A percentile compares a stretch with the other conserved stretches of the same genome.
Conservation (phyloP, 2,329 filamentous ascomycete genomes). For the Dothidotthia symphoricarpi region DNA sequence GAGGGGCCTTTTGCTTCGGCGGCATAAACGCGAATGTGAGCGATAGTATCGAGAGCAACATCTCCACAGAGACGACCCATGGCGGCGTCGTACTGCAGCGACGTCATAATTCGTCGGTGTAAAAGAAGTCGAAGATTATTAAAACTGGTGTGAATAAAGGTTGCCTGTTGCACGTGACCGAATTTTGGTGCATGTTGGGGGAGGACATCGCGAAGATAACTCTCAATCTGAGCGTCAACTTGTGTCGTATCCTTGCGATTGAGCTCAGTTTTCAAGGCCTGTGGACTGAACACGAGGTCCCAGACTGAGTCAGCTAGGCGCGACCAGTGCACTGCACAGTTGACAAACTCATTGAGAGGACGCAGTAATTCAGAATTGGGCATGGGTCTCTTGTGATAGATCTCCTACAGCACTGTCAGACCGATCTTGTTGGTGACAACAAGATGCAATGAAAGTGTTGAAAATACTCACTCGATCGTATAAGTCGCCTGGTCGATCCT, state of each 20-base stretch:
- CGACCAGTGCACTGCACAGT: slow-evolving; percentile 26
- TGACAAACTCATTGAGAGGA: slow-evolving; percentile 12
- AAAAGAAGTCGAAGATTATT: slow-evolving; percentile 28
- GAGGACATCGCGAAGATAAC: background rate
- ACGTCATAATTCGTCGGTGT: slow-evolving; percentile 21
- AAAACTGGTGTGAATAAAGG: slow-evolving; percentile 18
- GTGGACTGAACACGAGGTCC: slow-evolving; percentile 19
- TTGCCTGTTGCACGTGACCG: slow-evolving; percentile 6
- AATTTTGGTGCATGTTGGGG: too few species aligned
- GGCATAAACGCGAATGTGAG: slow-evolving; percentile 9
- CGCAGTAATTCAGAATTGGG: background rate
- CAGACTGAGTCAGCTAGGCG: slow-evolving; percentile 23
- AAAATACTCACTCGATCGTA: slow-evolving; percentile 18
- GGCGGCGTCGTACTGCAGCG: slow-evolving; percentile 20
- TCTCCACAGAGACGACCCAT: slow-evolving; percentile 14
- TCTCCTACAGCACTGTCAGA: background rate
- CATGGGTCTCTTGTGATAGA: background rate
- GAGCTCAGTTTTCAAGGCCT: slow-evolving; percentile 4
- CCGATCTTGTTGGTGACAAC: background rate
- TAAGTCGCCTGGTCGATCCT: slow-evolving; percentile 15
- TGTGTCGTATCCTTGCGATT: slow-evolving; percentile 10
- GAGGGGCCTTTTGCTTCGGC: slow-evolving; percentile 5
- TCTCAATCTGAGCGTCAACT: slow-evolving; percentile 7
- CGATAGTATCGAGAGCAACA: slow-evolving; percentile 17
- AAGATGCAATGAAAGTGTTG: background rate